Conservation (phyloP, 2,329 filamentous ascomycete genomes). For the Pseudogymnoascus sp. region DNA sequence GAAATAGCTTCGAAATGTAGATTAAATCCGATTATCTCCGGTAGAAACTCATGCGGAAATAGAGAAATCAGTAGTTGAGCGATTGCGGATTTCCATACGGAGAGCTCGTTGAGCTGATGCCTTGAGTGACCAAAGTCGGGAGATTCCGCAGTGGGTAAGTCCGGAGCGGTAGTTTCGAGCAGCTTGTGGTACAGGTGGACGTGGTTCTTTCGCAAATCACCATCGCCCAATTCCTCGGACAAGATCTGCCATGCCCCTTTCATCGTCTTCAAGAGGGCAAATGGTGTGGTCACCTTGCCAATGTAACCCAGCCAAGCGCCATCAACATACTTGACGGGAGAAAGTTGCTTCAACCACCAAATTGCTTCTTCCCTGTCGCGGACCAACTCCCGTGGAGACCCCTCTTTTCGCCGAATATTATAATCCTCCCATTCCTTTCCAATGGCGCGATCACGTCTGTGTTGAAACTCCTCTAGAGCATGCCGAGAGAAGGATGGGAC, state of each 20-base stretch:
- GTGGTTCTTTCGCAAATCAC: constrained; percentile 42
- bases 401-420: constrained; percentile 25
- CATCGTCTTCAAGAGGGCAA: constrained; percentile 34
- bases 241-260: constrained; percentile 44
- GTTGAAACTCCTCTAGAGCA: constrained; percentile 30
- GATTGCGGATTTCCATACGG: constrained; percentile 39
- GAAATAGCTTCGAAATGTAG: constrained; percentile 42
- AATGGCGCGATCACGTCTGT: constrained; percentile 29
- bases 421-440: constrained; percentile 30
- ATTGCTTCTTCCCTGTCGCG: constrained; percentile 32
- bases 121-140: constrained; percentile 19
- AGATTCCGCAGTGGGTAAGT: constrained; percentile 17
- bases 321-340: constrained; percentile 43
- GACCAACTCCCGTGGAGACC: constrained; percentile 34
- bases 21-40: constrained; percentile 47
- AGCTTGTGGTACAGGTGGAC: constrained; percentile 33
- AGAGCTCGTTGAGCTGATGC: constrained; percentile 16
- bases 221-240: constrained; percentile 46
- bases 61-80: constrained; percentile 43
- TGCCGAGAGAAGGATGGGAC: constrained; percentile 29
- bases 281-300: constrained; percentile 40
- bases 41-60: constrained; percentile 43
- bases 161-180: constrained; percentile 27
- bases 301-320: constrained; percentile 44
- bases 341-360: constrained; percentile 36